These are phyloP conservation scores for Waitea zeae DNA, from an alignment of 1,284 basidiomycete genomes.

Conservation along the genomic window DNA sequence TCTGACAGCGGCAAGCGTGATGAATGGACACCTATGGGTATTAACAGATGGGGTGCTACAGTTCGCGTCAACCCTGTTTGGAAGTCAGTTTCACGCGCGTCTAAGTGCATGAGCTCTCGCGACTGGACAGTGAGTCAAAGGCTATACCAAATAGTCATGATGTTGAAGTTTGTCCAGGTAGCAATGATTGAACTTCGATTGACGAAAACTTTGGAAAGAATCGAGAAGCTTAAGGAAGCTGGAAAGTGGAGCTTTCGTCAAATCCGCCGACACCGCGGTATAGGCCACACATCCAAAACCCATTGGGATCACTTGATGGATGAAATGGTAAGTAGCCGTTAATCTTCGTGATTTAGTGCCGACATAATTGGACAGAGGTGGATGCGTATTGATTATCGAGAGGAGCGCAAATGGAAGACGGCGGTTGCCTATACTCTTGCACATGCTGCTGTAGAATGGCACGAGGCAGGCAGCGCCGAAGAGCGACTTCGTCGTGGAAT, in stretches of 20 bases:
- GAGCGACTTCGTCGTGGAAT: constrained; percentile 56
- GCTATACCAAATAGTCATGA: too few relatives aligned
- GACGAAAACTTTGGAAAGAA: constrained; percentile 67
- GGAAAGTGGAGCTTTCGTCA: constrained; percentile 90
- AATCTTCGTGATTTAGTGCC: constrained; percentile 2
- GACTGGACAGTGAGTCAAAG: constrained; percentile 56
- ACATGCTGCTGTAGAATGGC: constrained; percentile 77
- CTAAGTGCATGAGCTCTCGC: constrained; percentile 57
- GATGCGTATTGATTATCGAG: constrained; percentile 90
- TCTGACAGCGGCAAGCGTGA: constrained; percentile 30
- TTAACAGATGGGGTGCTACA: constrained; percentile 54
- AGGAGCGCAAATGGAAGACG: constrained; percentile 89
- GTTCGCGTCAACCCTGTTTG: constrained; percentile 58
- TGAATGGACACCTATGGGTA: constrained; percentile 48
- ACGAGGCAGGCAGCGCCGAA: constrained; percentile 46
- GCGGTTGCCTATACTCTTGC: constrained; percentile 78
- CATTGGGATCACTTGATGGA: constrained; percentile 96
- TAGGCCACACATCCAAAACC: constrained; percentile 66
- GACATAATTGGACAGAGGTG: constrained; percentile 49
- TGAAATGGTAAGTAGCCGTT: constrained; percentile 61
- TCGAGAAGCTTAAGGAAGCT: constrained; percentile 71
- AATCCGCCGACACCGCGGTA: constrained; percentile 81
- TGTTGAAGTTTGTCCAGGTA: too few relatives aligned
- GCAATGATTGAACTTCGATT: constrained; percentile 64
- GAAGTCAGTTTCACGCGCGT: constrained; percentile 44